Base-by-base conservation (phyloP, 345 rosid genomes). In the Eucalyptus polyanthemos region DNA sequence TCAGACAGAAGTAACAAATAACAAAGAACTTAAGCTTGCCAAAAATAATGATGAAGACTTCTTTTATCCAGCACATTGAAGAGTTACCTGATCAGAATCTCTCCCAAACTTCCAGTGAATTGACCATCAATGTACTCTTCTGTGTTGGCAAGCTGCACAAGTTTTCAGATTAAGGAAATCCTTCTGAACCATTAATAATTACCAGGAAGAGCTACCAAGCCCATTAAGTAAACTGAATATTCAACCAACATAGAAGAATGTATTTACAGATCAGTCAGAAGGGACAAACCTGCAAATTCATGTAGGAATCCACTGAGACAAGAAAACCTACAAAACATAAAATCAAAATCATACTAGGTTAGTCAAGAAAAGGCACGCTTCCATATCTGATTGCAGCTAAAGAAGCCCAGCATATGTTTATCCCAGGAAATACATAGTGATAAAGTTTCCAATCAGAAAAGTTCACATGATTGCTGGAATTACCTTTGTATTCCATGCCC, bases 401-500 rank as follows among this genome's bases (percentile, higher is more conserved):
- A 76, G 47, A 40, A 76, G 29, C 16, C 21, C 60, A 50, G 22
- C 37, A 87, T 51, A 19, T 34, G 8, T 11, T 14, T 45, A 89
- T 16, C 8, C 2, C 45, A 89, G 49, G 80, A 89, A 56, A 45
- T 44, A 8, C 19, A 60, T 27, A 3, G 76, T 2, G 51, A 80
- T 27, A 80, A 80, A 86, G 8, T 50, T 58, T 53, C 56, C 8
- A 67, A 50, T 3, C 6, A 3, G 19, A 49, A 34, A 17, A 34
- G 31, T 21, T 89, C 42, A n/a, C 29, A 86, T 13, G 56, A 62
- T 27, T 6, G 11, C 22, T 12, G 9, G 37, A 54, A 53, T 49
- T 45, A 94, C 98, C 99, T 95, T 95, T 97, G 94, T 97, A 97
- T 88, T 96, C 99, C 99, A 97, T 97, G 91, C 99, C 98, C 99